These are phyloP conservation scores for Daldinia vernicosa DNA, from an alignment of 495 filamentous ascomycete genomes.

Conservation along the genomic window DNA sequence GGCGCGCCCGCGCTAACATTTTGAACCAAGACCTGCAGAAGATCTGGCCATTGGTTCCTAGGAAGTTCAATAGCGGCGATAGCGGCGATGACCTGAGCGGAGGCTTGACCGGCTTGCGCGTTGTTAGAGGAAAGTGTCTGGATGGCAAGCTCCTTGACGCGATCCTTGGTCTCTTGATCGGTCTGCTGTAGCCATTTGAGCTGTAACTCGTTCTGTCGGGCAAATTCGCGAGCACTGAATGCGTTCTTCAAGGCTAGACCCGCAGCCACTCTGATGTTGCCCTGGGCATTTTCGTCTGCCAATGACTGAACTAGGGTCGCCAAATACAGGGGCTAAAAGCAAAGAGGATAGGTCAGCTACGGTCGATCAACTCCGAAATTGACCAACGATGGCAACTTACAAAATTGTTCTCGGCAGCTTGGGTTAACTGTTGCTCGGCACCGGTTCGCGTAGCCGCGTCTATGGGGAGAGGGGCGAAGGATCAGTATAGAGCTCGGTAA, in stretches of 20 bases:
- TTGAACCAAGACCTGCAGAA: slow-evolving; percentile 86
- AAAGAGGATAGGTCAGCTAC: slow-evolving; percentile 29
- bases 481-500: slow-evolving; percentile 29
- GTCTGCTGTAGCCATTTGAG: slow-evolving; percentile 88
- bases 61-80: slow-evolving; percentile 96
- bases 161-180: slow-evolving; percentile 76
- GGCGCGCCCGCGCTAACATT: slow-evolving; percentile 88
- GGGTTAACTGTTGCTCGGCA: slow-evolving; percentile 91
- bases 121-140: slow-evolving; percentile 82
- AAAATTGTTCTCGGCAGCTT: slow-evolving; percentile 92
- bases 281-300: slow-evolving; percentile 84
- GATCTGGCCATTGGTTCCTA: slow-evolving; percentile 91
- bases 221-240: slow-evolving; percentile 88
- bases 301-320: slow-evolving; percentile 89
- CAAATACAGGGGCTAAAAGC: slow-evolving; percentile 81
- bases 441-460: slow-evolving; percentile 88
- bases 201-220: slow-evolving; percentile 86
- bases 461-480: slow-evolving; percentile 53
- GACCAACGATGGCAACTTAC: slow-evolving; percentile 66
- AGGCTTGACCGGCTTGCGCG: slow-evolving; percentile 81
- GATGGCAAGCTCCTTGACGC: slow-evolving; percentile 87
- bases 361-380: not conserved
- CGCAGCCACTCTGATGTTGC: slow-evolving; percentile 88
- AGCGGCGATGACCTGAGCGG: slow-evolving; percentile 93
- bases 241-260: slow-evolving; percentile 98